Evolutionary conservation across 768 basidiomycete genomes (phyloP), one percentile per base, ranked within the genome.

Genomic region (Lenzites betulinus): DNA sequence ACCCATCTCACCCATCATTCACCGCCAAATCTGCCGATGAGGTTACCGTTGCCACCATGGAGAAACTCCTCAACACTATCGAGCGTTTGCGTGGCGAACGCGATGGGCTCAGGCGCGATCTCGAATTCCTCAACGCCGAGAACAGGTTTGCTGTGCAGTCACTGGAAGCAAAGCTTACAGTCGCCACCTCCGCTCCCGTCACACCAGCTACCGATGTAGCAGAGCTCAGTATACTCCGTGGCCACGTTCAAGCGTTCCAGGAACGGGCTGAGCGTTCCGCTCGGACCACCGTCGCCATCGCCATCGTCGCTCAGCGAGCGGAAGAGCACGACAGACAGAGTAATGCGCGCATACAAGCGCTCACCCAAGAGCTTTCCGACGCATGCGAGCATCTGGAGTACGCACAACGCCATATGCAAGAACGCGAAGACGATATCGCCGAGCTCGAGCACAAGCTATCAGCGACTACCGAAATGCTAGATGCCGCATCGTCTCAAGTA

Each of bases 41-140:
- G 39, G 59, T 54, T 43, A 67, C 66, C 7, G 64, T 64, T 1
- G 66, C 64, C 0, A 65, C 49, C 15, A 59, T 65, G 36, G 83
- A 83, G 61, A 82, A 80, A 39, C 76, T 92, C 23, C 76, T 92
- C 51, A 71, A 71, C 26, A 85, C 89, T 1, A 76, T 90, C 43
- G 82, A 85, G n/a, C 83, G 90, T 35, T 75, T 92, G 47, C 85
- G 90, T 5, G 70, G 71, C 4, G 89, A 92, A 65, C 79, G 90
- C 5, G 86, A 92, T 62, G 75, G 72, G 47, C 78, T 90, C 26
- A 80, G 80, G 51, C 80, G 85, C 7, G 81, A 87, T 54, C 72
- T 92, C 15, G 79, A 88, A 50, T 93, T 92, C 71, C 74, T 88
- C 54, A 81, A 88, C 63, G 76, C 79, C 2, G 90, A 93, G 73